These are phyloP conservation scores for Xylariaceae sp. DNA, from an alignment of 2,329 filamentous ascomycete species.

Conservation along the genomic window DNA sequence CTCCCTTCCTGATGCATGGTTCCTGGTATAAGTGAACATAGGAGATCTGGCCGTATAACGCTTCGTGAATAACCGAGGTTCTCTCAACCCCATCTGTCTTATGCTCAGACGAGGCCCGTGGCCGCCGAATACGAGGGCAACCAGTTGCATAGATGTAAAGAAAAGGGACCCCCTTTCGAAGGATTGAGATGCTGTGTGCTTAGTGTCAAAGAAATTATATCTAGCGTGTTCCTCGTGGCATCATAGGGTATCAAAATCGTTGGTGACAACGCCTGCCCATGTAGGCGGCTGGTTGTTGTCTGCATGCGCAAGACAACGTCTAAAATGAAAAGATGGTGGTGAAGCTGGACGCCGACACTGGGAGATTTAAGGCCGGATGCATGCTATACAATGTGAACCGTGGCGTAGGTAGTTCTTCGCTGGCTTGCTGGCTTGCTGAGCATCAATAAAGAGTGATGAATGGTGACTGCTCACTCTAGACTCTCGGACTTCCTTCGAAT, in stretches of 20 bases:
- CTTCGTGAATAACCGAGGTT: conserved; percentile 16
- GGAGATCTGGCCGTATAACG: conserved; percentile 16
- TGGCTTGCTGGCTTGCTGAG: neutral
- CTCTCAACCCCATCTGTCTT: conserved; percentile 15
- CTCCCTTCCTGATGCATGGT: conserved; percentile 20
- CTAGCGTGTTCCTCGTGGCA: conserved; percentile 21
- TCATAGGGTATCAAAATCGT: conserved; percentile 29
- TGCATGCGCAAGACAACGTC: conserved; percentile 23
- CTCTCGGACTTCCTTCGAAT: conserved; percentile 55
- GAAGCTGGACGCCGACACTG: conserved; percentile 21
- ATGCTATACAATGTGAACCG: conserved; percentile 26
- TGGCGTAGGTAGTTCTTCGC: conserved; percentile 4
- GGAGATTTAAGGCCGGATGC: conserved; percentile 13
- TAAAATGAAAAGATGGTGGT: conserved; percentile 22
- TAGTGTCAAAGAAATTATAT: conserved; percentile 13
- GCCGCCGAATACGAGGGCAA: neutral
- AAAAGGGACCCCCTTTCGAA: conserved; percentile 4
- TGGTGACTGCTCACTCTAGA: conserved; percentile 38
- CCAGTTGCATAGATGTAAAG: conserved; percentile 6
- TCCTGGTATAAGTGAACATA: conserved; percentile 18
- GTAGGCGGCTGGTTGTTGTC: conserved; percentile 18
- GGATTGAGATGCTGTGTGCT: conserved; percentile 13
- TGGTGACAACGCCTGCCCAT: conserved; percentile 18
- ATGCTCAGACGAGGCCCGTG: conserved; percentile 1
- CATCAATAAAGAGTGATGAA: neutral